A percentile compares a stretch with the other conserved stretches of the same genome.
Evolutionary conservation across 108 stramenopile species (phyloP).

Genomic region (Poteriospumella lacustris): DNA sequence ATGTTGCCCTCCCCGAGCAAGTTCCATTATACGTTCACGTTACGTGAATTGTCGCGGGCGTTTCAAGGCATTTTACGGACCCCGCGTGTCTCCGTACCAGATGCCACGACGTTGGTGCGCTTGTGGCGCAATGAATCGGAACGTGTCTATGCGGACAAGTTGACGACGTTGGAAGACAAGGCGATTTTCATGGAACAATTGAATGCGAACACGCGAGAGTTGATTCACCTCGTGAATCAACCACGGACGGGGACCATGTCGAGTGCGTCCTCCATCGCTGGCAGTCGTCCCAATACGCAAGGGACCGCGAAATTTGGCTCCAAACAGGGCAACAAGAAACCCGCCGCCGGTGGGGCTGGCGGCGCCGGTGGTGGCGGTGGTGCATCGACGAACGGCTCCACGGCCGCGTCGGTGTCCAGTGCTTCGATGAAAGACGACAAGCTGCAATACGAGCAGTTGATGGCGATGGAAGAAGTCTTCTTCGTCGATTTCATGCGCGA

Average conservation of each 20-base stretch:
- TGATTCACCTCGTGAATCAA: neutral
- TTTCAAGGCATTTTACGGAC: constrained; percentile 32
- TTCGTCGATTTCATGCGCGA: constrained; percentile 55
- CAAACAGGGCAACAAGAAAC: constrained; percentile 29
- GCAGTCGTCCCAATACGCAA: neutral
- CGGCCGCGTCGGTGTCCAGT: neutral
- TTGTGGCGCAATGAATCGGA: constrained; percentile 52
- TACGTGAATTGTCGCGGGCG: constrained; percentile 7
- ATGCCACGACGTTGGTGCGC: constrained; percentile 20
- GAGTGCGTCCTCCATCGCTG: neutral
- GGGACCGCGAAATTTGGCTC: constrained; percentile 14
- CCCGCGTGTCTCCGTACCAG: neutral
- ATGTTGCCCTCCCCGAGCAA: constrained; percentile 54
- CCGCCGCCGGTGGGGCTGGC: neutral
- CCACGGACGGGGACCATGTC: neutral
- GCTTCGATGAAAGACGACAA: neutral
- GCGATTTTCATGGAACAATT: constrained; percentile 9
- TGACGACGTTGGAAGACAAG: constrained; percentile 45
- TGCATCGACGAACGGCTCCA: neutral
- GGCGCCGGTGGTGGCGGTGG: neutral
- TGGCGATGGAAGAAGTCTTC: constrained; percentile 27
- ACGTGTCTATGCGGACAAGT: constrained; percentile 50
- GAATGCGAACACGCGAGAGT: constrained; percentile 13
- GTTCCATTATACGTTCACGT: constrained; percentile 44
- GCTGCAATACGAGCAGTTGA: neutral